Conservation (phyloP, 1,139 yeast genomes). For the Meyerozyma sp. region DNA sequence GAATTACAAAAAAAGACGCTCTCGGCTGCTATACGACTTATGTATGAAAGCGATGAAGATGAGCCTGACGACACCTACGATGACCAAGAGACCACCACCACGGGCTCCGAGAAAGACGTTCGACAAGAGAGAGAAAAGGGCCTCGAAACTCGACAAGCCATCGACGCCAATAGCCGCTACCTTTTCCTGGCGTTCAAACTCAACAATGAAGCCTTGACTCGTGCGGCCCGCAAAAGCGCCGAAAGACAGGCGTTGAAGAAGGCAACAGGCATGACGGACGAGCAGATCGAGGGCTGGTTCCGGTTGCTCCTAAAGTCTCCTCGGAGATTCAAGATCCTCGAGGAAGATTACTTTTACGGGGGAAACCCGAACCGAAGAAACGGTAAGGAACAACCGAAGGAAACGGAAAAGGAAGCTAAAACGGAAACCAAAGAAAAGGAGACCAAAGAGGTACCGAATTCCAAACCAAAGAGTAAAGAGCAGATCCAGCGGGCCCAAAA, state of each 20-base stretch:
- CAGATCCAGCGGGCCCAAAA: slow-evolving; percentile 22
- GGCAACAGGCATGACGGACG: slow-evolving; percentile 71
- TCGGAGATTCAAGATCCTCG: slow-evolving; percentile 51
- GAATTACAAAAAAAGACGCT: slow-evolving; percentile 53
- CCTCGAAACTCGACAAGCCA: slow-evolving; percentile 11
- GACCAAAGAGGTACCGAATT: slow-evolving; percentile 1
- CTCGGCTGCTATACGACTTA: slow-evolving; percentile 56
- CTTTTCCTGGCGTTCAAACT: slow-evolving; percentile 55
- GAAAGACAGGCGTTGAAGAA: slow-evolving; percentile 48
- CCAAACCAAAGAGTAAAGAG: slow-evolving; percentile 14
- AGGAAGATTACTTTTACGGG: slow-evolving; percentile 54
- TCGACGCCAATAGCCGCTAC: slow-evolving; percentile 37
- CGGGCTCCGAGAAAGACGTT: slow-evolving; percentile 10
- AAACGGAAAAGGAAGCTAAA: slow-evolving; percentile 1
- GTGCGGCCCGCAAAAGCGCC: slow-evolving; percentile 45
- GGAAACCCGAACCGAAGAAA: slow-evolving; percentile 22
- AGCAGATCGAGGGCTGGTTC: slow-evolving; percentile 92
- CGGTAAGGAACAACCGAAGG: slow-evolving; percentile 1
- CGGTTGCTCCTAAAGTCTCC: slow-evolving; percentile 68
- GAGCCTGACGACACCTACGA: slow-evolving; percentile 85
- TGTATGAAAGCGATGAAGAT: slow-evolving; percentile 70
- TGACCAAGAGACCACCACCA: slow-evolving; percentile 54
- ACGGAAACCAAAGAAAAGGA: slow-evolving; percentile 4
- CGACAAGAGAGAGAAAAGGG: slow-evolving; percentile 10
- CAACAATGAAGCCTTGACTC: slow-evolving; percentile 41